Evolutionary conservation across 169 alveolate genomes (phyloP).

Genomic region (Plasmodium gaboni): DNA sequence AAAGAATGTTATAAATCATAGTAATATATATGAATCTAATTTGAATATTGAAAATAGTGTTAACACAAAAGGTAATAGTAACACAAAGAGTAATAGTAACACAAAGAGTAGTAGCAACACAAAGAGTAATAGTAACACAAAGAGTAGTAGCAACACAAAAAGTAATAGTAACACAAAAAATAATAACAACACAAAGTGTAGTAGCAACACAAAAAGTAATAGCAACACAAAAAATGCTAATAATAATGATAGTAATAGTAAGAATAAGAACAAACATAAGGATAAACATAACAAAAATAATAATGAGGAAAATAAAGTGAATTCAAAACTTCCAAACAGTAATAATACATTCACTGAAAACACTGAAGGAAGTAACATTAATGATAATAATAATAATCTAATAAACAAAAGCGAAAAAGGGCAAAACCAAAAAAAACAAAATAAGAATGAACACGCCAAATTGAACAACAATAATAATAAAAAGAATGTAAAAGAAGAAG

Average conservation of each 20-base stretch:
- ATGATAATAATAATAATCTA: background rate
- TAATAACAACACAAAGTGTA: background rate
- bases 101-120: background rate
- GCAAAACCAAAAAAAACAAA: no score
- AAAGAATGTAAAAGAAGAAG: background rate
- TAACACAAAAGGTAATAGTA: background rate
- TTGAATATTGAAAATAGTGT: background rate
- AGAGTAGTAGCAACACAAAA: constrained; percentile 10
- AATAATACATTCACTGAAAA: no score
- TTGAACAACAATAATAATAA: background rate
- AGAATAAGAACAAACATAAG: background rate
- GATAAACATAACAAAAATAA: background rate
- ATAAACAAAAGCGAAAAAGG: no score
- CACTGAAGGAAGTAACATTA: background rate
- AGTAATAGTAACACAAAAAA: background rate
- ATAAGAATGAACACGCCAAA: no score
- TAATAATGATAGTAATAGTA: background rate
- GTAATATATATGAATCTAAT: background rate
- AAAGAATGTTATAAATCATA: background rate
- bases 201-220: background rate
- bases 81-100: background rate
- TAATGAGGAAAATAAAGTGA: no score
- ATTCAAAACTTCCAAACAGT: no score
- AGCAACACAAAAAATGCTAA: background rate
- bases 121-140: constrained; percentile 13